phyloP scores from a whole-genome alignment of 1,139 yeast species.

The Yamadazyma buinensis region DNA sequence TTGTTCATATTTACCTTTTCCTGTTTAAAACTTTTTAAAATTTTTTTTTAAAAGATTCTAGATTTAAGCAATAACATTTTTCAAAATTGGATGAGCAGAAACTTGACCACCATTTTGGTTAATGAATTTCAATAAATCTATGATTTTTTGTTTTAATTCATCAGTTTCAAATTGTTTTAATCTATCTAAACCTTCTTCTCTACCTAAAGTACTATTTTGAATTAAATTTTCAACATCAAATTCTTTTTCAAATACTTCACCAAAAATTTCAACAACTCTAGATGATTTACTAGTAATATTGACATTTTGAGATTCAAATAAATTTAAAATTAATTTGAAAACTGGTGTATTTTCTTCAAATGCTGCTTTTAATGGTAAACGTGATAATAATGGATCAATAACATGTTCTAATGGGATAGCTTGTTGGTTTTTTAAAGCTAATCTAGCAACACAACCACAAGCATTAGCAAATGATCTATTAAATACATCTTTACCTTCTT shows the following conservation, averaged over 20 bases:
- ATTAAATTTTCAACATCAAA: slow-evolving; percentile 66
- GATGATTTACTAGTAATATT: slow-evolving; percentile 57
- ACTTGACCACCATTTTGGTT: slow-evolving; percentile 63
- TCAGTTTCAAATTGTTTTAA: slow-evolving; percentile 73
- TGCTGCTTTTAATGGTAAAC: slow-evolving; percentile 84
- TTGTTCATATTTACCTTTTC: too few relatives aligned
- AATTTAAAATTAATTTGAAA: slow-evolving; percentile 68
- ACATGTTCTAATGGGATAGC: slow-evolving; percentile 81
- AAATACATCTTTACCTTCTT: slow-evolving; percentile 75
- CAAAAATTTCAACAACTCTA: slow-evolving; percentile 63
- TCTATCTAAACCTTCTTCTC: slow-evolving; percentile 76
- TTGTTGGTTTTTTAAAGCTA: slow-evolving; percentile 70
- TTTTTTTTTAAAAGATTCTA: too few relatives aligned
- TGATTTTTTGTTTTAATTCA: slow-evolving; percentile 59
- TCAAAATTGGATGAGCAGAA: slow-evolving; percentile 52
- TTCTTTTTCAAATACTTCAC: slow-evolving; percentile 69
- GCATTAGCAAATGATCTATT: slow-evolving; percentile 91
- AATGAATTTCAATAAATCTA: slow-evolving; percentile 70
- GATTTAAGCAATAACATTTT: slow-evolving; percentile 38
- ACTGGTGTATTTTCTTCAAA: slow-evolving; percentile 92
- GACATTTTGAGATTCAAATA: slow-evolving; percentile 63
- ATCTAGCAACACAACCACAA: slow-evolving; percentile 94
- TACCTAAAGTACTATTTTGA: slow-evolving; percentile 71
- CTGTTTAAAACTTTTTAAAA: too few relatives aligned
- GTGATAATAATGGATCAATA: slow-evolving; percentile 68